Evolutionary conservation across 768 basidiomycete genomes (phyloP), one percentile per base, ranked within the genome.

Genomic region (Rhizopogon vesiculosus): DNA sequence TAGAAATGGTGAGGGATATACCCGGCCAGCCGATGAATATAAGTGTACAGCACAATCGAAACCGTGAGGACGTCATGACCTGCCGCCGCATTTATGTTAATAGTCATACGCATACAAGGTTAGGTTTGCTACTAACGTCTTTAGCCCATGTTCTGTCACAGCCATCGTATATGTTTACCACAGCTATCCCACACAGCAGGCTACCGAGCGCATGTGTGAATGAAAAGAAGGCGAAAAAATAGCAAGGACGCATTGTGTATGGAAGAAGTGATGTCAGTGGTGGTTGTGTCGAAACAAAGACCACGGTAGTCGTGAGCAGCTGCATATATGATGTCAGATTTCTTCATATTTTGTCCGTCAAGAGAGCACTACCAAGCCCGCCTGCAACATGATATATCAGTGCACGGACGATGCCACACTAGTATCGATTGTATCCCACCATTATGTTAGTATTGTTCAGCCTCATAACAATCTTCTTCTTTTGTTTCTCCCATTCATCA

Each of bases 81-180:
- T 25, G 25, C 25, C 25, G 25, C 3, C 3, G 25, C 25, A 25
- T 4, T 25, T 5, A 25, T 25, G 25, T 25, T 25, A 29, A 45
- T 45, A 29, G 10, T 13, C 3, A 44, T 44, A 10, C 28, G 9
- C 5, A 9, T 33, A 15, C 5, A 45, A 44, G 25, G 44, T 5
- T 28, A 29, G 16, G 16, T 45, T 10, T 10, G 8, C 8, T 7
- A 43, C 51, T 5, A 25, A 52, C 51, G 10, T 52, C 15, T 52
- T 28, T 52, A 7, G 15, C 33, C 51, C 51, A 52, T n/a, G 10
- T 52, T 19, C 51, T 39, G 42, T 52, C 51, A 18, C 51, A 52
- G 29, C 40, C 22, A 3, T 28, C 25, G 3, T 52, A 42, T 13
- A 52, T 52, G 10, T 39, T 28, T 16, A 42, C 39, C 13, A 52